Base-by-base conservation (phyloP, 768 basidiomycete species). In the Pisolithus marmoratus region DNA sequence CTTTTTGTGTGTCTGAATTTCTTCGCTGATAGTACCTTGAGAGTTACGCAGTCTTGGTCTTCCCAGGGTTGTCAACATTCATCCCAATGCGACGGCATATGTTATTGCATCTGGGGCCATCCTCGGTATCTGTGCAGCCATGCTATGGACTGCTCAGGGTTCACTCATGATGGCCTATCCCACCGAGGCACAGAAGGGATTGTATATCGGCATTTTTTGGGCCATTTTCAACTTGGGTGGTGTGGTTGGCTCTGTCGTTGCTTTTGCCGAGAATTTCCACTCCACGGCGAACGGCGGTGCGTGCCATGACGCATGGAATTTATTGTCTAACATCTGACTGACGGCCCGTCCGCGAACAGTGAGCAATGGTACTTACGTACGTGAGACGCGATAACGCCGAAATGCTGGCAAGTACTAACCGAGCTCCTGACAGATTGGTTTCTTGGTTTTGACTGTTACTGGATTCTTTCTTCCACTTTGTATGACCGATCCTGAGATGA, bases 201-300 rank as follows among this genome's bases (percentile, higher is more conserved):
- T 66, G 53, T 72, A 71, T 17, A 79, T 81, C 53, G 70, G 70
- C 29, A 55, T 81, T 46, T 81, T 81, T 65, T 81, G 80, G 80
- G 72, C 79, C 38, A 86, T 91, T 56, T 90, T 93, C 72, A 90
- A 90, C 58, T 54, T 90, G 27, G 88, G 88, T 34, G 83, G 83
- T 43, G 85, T 92, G 41, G 82, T 92, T 43, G 89, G 90, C 22
- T 79, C 88, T 19, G 73, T 85, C 12, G 85, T 91, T 26, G 81
- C 87, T 9, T 74, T 91, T 41, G 90, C 80, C 0, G 75, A 81
- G 56, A 90, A 90, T 61, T 83, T 81, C 62, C 62, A 84, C 42
- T 82, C 80, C 12, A 76, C 63, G 59, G 85, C 83, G 54, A 38
- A 76, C 31, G 12, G 27, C 34, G 46, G 46, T 47, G 22, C 12